Base-by-base conservation (phyloP, 2,329 filamentous ascomycete genomes). In the Rhynchosporium agropyri region DNA sequence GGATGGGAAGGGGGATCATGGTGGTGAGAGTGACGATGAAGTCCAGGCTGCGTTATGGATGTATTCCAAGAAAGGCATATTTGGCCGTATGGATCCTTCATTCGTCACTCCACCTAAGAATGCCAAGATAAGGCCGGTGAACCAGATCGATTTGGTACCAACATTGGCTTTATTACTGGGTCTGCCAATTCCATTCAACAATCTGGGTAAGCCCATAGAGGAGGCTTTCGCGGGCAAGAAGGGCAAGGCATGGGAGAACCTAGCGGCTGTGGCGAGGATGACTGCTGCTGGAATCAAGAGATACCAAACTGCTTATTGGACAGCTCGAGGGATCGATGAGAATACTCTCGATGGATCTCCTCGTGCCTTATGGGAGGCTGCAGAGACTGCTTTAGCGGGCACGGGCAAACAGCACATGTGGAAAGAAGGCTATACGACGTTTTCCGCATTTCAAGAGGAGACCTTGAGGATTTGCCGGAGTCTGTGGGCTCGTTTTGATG, bases 1-100 rank as follows among this genome's bases (percentile, higher is more conserved):
- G 95, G 95, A 99, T 76, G 81, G 85, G 65, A 98, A 99, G 78
- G 95, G 95, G 20, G 95, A 99, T 69, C 95, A 99, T 73, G 95
- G 95, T n/a, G 95, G 95, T 60, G 95, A 99, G 79, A 97, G 94
- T 38, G 91, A 97, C 69, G 92, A 98, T 67, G 95, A 99, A 75
- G 86, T 99, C 6, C 88, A 99, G 76, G 92, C 95, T 61, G 92
- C 95, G 2, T 77, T 99, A 53, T 99, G 95, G 94, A 96, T 99
- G 92, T 99, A 98, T 76, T 96, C 95, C 1, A 96, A 93, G 76
- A 88, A 86, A 69, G 87, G 87, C 0, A 76, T 91, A 9, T 99
- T 99, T 76, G 95, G 95, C 15, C 87, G 92, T 45, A 90, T 86
- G 1, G 81, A 84, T 55, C 78, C 84, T 3, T 83, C 85, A 5